Conservation (phyloP, 352 stramenopile genomes). For the Globisporangium uncinulatum region DNA sequence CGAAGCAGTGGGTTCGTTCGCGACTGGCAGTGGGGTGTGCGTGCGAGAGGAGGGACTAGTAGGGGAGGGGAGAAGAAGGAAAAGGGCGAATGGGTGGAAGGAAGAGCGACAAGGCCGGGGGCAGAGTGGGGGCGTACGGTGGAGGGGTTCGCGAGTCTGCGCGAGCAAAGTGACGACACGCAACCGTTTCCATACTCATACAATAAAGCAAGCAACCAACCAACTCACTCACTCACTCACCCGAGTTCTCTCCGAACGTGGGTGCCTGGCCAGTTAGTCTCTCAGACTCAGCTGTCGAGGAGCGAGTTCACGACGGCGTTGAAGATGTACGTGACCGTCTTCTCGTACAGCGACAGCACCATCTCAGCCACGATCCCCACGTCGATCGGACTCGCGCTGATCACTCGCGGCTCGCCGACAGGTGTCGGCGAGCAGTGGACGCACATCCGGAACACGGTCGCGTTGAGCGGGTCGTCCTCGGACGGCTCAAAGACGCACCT, state of each 20-base stretch:
- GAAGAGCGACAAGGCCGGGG: too few species aligned
- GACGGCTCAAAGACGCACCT: constrained; percentile 38
- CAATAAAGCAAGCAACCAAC: too few species aligned
- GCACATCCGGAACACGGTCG: constrained; percentile 40
- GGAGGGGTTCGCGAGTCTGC: too few species aligned
- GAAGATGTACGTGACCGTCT: constrained; percentile 30
- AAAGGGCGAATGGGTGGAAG: neutral
- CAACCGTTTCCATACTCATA: neutral
- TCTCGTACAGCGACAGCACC: constrained; percentile 32
- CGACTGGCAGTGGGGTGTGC: too few species aligned
- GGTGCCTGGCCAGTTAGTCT: too few species aligned
- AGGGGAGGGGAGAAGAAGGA: too few species aligned
- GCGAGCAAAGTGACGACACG: too few species aligned
- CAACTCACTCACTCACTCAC: neutral
- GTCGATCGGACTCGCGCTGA: constrained; percentile 22
- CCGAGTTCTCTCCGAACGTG: too few species aligned
- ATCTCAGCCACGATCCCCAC: constrained; percentile 24
- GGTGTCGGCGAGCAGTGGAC: constrained; percentile 38
- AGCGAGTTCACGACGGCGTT: constrained; percentile 26
- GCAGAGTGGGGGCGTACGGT: too few species aligned
- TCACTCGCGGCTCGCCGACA: constrained; percentile 14
- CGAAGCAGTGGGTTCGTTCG: too few species aligned
- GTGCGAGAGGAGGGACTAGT: too few species aligned
- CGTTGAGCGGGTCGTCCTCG: constrained; percentile 29
- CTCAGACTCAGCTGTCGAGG: neutral